phyloP scores from a whole-genome alignment of 1,284 basidiomycete species.

The Puccinia brachypodii region DNA sequence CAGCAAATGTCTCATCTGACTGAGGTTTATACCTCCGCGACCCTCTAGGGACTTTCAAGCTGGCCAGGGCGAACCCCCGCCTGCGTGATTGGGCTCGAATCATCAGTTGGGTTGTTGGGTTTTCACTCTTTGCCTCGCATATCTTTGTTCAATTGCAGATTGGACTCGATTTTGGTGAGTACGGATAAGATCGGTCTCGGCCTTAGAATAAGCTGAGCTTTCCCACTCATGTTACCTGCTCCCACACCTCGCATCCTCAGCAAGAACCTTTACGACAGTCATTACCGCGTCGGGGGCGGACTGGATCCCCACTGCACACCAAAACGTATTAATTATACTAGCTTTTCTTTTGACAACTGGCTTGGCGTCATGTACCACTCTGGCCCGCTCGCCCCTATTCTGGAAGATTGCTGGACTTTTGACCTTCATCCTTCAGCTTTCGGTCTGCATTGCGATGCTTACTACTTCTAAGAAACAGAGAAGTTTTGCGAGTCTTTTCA shows the following conservation, averaged over 20 bases:
- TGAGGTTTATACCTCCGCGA: neutral
- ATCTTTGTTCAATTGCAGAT: constrained; percentile 21
- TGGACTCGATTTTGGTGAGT: constrained; percentile 25
- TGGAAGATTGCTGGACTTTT: constrained; percentile 38
- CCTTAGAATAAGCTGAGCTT: neutral
- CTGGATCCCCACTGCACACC: neutral
- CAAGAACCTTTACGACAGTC: neutral
- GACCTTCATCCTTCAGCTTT: neutral
- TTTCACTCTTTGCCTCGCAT: constrained; percentile 3
- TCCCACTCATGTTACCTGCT: neutral
- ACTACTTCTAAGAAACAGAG: constrained; percentile 24
- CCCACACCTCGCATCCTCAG: neutral
- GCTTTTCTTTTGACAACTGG: neutral
- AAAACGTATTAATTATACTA: neutral
- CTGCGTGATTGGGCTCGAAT: constrained; percentile 37
- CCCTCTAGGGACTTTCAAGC: constrained; percentile 38
- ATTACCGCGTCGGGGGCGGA: constrained; percentile 21
- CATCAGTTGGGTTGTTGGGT: constrained; percentile 30
- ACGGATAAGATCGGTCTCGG: neutral
- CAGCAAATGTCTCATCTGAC: neutral
- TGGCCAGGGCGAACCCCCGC: constrained; percentile 18
- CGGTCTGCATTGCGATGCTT: constrained; percentile 27
- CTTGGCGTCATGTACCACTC: neutral
- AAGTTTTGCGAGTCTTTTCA: constrained; percentile 26
- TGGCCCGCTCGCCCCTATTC: constrained; percentile 19